Evolutionary conservation across 352 stramenopile species (phyloP).

Genomic region (Phytophthora foliorum): DNA sequence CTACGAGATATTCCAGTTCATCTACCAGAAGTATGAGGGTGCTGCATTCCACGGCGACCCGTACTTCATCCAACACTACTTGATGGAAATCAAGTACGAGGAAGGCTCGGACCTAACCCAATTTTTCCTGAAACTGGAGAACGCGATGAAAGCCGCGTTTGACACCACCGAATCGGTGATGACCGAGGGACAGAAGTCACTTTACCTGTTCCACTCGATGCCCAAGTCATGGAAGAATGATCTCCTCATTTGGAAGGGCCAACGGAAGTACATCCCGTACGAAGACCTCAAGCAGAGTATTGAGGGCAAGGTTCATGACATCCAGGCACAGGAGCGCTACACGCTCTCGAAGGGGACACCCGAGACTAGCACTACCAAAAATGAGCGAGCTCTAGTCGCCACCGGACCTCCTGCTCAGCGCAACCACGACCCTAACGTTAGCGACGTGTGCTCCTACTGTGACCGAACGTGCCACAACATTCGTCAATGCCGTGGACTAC

Average conservation of each 20-base stretch:
- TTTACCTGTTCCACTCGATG: background rate
- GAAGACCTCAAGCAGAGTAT: background rate
- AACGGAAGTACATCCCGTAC: background rate
- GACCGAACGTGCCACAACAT: background rate
- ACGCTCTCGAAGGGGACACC: background rate
- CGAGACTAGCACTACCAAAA: background rate
- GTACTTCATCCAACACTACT: too few relatives aligned
- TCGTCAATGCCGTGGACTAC: background rate
- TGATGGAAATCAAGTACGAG: too few relatives aligned
- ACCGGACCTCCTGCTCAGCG: background rate
- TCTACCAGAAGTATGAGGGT: too few relatives aligned
- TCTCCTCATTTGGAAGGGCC: background rate
- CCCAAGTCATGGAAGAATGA: background rate
- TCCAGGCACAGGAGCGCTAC: background rate
- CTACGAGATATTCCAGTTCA: too few relatives aligned
- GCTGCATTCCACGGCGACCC: too few relatives aligned
- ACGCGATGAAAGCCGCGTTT: background rate
- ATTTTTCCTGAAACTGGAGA: too few relatives aligned
- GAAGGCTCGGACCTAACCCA: too few relatives aligned
- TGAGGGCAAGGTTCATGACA: background rate
- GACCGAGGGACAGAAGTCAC: background rate
- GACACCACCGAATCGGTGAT: background rate
- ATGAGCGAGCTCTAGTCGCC: background rate
- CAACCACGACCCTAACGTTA: background rate
- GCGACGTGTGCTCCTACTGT: background rate